Conservation (phyloP, 2,329 filamentous ascomycete genomes). For the Neurospora sp. region DNA sequence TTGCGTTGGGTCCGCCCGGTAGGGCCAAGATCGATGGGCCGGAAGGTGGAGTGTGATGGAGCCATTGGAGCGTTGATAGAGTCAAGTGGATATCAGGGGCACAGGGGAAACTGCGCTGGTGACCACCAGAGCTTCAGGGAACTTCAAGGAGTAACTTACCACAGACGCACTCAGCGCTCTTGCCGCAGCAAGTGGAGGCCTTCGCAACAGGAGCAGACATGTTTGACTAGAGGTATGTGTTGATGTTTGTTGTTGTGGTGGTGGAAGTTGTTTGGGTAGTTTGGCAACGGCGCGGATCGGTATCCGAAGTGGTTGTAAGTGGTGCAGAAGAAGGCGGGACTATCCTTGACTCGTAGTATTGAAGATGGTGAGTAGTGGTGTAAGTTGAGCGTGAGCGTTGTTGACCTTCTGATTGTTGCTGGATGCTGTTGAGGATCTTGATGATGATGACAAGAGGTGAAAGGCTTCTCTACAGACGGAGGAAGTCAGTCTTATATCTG, state of each 20-base stretch:
- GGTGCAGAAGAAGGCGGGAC: background rate
- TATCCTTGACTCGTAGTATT: background rate
- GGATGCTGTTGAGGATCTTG: background rate
- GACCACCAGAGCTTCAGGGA: background rate
- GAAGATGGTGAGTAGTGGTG: background rate
- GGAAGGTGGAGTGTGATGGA: background rate
- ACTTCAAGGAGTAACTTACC: constrained; percentile 32
- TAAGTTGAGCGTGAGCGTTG: background rate
- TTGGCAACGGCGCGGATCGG: background rate
- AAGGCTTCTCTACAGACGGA: background rate
- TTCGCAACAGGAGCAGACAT: constrained; percentile 17
- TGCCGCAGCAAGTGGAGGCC: constrained; percentile 46
- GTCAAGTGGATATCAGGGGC: background rate
- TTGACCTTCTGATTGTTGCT: background rate
- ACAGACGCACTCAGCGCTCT: constrained; percentile 45
- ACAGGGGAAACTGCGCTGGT: background rate
- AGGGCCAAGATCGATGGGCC: background rate
- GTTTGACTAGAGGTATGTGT: constrained; percentile 10
- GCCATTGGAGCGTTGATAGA: constrained; percentile 1
- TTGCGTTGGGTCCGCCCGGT: background rate
- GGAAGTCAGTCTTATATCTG: constrained; percentile 6
- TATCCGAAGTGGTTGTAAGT: background rate
- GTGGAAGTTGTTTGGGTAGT: background rate
- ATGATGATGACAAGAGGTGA: background rate
- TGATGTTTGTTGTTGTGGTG: constrained; percentile 20